Percentiles rank a stretch among this genome's conserved stretches.
These are phyloP conservation scores for Dryas drummondii DNA, from an alignment of 306 rosid genomes.

Conservation along the genomic window DNA sequence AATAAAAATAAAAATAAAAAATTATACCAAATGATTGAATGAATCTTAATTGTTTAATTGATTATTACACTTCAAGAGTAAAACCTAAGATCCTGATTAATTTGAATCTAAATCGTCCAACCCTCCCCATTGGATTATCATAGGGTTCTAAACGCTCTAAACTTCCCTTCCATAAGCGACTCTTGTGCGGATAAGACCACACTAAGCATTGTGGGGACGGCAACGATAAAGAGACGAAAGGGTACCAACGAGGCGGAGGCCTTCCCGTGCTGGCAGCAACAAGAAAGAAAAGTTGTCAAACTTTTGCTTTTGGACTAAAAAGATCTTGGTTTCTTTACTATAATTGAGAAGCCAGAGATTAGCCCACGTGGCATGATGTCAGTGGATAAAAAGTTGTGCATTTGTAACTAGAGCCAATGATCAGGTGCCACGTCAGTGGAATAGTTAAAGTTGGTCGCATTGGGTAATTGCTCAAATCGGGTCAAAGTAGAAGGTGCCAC, in stretches of 20 bases:
- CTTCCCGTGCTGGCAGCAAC: slow-evolving; percentile 20
- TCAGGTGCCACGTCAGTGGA: neutral
- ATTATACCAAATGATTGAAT: too few species aligned
- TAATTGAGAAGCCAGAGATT: neutral
- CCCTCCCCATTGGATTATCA: too few species aligned
- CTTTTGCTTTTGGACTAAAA: neutral
- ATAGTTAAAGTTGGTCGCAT: neutral
- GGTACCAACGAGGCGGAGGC: slow-evolving; percentile 11
- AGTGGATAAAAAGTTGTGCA: neutral
- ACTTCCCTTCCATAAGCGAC: neutral
- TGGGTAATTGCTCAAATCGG: neutral
- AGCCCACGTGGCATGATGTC: neutral
- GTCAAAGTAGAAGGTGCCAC: neutral
- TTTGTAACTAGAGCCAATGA: neutral
- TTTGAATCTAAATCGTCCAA: too few species aligned
- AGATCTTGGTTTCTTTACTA: neutral
- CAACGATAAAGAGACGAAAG: slow-evolving; percentile 24
- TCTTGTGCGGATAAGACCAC: slow-evolving; percentile 42
- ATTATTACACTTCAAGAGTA: too few species aligned
- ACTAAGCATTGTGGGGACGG: slow-evolving; percentile 31
- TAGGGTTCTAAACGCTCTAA: neutral
- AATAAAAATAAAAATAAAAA: too few species aligned
- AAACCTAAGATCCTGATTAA: too few species aligned
- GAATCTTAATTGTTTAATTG: too few species aligned
- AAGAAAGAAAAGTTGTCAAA: neutral